Percentiles rank a stretch among this genome's conserved stretches.
Evolutionary conservation across 1,284 basidiomycete species (phyloP).

Genomic region (Ganoderma boninense): DNA sequence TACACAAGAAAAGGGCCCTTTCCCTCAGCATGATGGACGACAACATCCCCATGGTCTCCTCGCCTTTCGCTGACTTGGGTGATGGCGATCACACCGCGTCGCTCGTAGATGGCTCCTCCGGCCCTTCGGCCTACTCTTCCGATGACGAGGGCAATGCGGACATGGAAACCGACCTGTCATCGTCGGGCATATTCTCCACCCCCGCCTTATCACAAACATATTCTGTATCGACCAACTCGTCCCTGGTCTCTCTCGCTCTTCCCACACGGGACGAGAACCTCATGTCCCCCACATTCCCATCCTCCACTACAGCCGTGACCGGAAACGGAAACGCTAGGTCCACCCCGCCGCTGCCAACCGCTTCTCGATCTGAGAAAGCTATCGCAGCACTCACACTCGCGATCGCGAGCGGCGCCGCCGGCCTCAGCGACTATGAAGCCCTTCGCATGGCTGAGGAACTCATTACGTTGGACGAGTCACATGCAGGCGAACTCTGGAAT

Average conservation of each 20-base stretch:
- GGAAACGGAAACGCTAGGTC: background rate
- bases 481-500: conserved; percentile 73
- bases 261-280: conserved; percentile 24
- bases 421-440: conserved; percentile 68
- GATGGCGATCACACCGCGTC: conserved; percentile 43
- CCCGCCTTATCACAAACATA: conserved; percentile 42
- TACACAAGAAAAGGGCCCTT: conserved; percentile 50
- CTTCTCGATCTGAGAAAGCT: conserved; percentile 63
- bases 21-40: conserved; percentile 52
- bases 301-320: conserved; percentile 33
- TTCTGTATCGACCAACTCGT: conserved; percentile 49
- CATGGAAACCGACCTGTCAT: conserved; percentile 28
- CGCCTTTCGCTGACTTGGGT: conserved; percentile 23
- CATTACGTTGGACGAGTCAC: conserved; percentile 50
- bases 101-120: conserved; percentile 36
- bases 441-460: conserved; percentile 54
- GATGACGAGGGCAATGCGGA: conserved; percentile 36
- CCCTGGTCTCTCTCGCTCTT: conserved; percentile 40
- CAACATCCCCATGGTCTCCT: conserved; percentile 34
- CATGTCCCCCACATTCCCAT: conserved; percentile 6
- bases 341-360: conserved; percentile 26
- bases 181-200: conserved; percentile 30
- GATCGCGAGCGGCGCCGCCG: conserved; percentile 74
- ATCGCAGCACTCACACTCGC: conserved; percentile 68
- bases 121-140: conserved; percentile 42